Evolutionary conservation across 148 eudicot genomes (phyloP), one percentile per base, ranked within the genome.

Genomic region (Vaccinium macrocarpon): DNA sequence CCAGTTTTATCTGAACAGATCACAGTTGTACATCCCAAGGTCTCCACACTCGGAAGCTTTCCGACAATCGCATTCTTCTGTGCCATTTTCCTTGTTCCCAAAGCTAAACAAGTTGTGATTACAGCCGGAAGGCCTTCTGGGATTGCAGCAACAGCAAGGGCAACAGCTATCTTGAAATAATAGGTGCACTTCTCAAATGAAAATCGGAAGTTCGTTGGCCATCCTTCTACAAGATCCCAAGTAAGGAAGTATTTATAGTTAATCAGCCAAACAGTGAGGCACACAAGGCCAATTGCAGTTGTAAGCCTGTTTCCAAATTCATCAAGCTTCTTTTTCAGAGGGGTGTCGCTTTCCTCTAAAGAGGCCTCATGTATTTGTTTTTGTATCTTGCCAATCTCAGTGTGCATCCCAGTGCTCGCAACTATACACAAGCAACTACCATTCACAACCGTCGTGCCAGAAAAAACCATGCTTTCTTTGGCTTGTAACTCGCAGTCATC

Each of bases 1-100:
- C 98, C 98, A 14, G 98, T 95, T 84, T 95, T 95, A 76, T 95
- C 98, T 0, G 98, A 95, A 85, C 98, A 94, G 51, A 95, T 95
- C 53, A 95, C 98, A 42, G 95, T 92, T 3, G 98, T 95, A 72
- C 98, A 95, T 48, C 98, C 98, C 82, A 94, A 89, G 13, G 98
- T 95, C 84, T 95, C 98, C 62, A 94, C 98, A 78, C 98, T 95
- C 0, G 96, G 98, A 71, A 94, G 94, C 87, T 90, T 94, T 83
- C 94, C 85, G 9, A 94, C 96, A 52, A 94, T 87, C 0, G 98
- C 98, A 51, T 94, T 96, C 85, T 94, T 96, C 25, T 92, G 95
- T 19, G 96, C 98, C 98, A 96, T 93, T 81, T 94, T 96, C 77
- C 91, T 87, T 21, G 98, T 95, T 62, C 98, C 98, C 49, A 94